Conservation (phyloP, 2,329 filamentous ascomycete genomes). For the Beauveria pseudobassiana region DNA sequence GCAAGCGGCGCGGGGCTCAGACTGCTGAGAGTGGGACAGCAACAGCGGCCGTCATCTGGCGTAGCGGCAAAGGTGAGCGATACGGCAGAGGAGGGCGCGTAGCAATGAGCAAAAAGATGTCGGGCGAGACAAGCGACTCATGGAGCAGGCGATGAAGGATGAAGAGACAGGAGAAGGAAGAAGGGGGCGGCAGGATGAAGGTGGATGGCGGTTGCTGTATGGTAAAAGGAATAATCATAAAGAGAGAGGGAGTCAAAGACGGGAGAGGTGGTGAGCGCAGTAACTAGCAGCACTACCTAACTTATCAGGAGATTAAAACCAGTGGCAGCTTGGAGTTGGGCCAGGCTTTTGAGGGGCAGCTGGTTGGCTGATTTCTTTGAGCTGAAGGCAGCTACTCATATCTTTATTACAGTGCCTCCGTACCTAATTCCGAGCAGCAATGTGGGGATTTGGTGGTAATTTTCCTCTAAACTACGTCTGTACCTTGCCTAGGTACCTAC, state of each 20-base stretch:
- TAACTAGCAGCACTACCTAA: background rate
- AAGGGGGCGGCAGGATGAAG: background rate
- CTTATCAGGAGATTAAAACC: background rate
- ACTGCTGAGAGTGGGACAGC: constrained; percentile 18
- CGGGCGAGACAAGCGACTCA: background rate
- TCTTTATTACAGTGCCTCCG: no score
- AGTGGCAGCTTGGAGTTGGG: no score
- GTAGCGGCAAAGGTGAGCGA: constrained; percentile 10
- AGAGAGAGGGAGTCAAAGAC: no score
- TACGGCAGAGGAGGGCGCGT: constrained; percentile 11
- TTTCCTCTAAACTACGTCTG: no score
- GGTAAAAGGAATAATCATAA: background rate
- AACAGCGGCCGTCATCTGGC: constrained; percentile 18
- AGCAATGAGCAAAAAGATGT: constrained; percentile 15
- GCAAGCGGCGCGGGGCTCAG: constrained; percentile 20
- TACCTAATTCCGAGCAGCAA: no score
- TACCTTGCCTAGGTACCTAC: no score
- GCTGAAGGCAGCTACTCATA: no score
- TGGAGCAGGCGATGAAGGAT: constrained; percentile 1
- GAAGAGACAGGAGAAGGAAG: background rate
- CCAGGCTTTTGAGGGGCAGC: no score
- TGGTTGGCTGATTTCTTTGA: no score
- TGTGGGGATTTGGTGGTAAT: no score
- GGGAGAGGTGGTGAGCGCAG: background rate
- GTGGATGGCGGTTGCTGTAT: constrained; percentile 4